phyloP scores from a whole-genome alignment of 192 early-diverging fungal genomes.

The Coemansia sp. region DNA sequence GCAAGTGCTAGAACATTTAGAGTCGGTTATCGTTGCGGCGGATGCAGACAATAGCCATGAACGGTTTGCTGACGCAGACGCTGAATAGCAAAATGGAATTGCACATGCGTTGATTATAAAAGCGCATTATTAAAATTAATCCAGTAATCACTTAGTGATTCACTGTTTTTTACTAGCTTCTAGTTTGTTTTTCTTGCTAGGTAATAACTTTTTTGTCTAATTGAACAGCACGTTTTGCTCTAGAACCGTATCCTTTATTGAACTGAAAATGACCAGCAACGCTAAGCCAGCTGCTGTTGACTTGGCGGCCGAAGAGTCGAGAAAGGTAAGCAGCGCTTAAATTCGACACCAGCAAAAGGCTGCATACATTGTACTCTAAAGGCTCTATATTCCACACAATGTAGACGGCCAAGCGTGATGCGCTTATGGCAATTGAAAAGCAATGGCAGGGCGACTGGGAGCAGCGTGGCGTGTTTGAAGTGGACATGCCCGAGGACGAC shows the following conservation, averaged over 20 bases:
- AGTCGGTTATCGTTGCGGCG: constrained; percentile 22
- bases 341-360: too few relatives aligned
- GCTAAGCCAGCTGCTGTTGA: not conserved
- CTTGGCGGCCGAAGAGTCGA: constrained; percentile 25
- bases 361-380: not conserved
- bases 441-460: constrained; percentile 81
- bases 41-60: not conserved
- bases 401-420: constrained; percentile 76
- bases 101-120: too few relatives aligned
- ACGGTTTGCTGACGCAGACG: constrained; percentile 18
- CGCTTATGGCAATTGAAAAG: constrained; percentile 72
- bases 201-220: not conserved
- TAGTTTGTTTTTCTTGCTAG: not conserved
- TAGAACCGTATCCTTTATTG: not conserved
- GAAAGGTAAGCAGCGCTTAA: not conserved
- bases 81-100: not conserved
- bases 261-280: not conserved
- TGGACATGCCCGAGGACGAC: constrained; percentile 71
- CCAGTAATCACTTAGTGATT: not conserved
- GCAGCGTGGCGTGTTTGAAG: constrained; percentile 73
- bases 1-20: constrained; percentile 26
- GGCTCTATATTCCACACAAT: not conserved
- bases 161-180: not conserved
- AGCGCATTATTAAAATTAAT: not conserved
- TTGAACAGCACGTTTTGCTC: not conserved